Percentiles rank a stretch among this genome's conserved stretches.
Evolutionary conservation across 1,284 basidiomycete genomes (phyloP).

Genomic region (Ganoderma leucocontextum): DNA sequence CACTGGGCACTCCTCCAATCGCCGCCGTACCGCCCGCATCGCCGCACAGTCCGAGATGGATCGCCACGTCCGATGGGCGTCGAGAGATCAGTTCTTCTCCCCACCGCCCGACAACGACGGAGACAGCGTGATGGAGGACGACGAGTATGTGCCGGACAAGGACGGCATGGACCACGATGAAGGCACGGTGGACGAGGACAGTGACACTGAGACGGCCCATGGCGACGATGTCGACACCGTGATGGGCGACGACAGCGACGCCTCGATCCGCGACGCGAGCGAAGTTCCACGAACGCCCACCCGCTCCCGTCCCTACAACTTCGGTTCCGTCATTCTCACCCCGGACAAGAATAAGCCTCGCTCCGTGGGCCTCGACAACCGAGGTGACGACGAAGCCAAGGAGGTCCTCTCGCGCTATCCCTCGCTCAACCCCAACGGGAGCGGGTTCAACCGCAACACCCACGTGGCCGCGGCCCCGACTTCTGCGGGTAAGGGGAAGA

Average conservation of each 20-base stretch:
- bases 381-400: neutral
- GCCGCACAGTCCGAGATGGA: neutral
- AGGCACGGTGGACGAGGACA: neutral
- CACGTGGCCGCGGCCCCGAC: neutral
- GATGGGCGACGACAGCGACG: constrained; percentile 22
- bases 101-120: neutral
- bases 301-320: constrained; percentile 12
- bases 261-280: neutral
- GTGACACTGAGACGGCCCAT: neutral
- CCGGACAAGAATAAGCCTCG: constrained; percentile 21
- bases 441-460: neutral
- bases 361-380: neutral
- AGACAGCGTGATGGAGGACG: constrained; percentile 1
- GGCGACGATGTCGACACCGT: constrained; percentile 26
- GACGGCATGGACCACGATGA: neutral
- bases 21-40: neutral
- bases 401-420: constrained; percentile 10
- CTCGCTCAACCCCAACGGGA: neutral
- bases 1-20: too few relatives aligned
- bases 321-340: constrained; percentile 27
- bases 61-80: neutral
- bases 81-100: neutral
- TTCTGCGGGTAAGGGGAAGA: neutral
- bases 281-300: constrained; percentile 20
- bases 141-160: neutral